Percentiles rank a stretch among this genome's conserved stretches.
Evolutionary conservation across 1,284 basidiomycete genomes (phyloP).

Genomic region (Sanghuangporus sanghuang): DNA sequence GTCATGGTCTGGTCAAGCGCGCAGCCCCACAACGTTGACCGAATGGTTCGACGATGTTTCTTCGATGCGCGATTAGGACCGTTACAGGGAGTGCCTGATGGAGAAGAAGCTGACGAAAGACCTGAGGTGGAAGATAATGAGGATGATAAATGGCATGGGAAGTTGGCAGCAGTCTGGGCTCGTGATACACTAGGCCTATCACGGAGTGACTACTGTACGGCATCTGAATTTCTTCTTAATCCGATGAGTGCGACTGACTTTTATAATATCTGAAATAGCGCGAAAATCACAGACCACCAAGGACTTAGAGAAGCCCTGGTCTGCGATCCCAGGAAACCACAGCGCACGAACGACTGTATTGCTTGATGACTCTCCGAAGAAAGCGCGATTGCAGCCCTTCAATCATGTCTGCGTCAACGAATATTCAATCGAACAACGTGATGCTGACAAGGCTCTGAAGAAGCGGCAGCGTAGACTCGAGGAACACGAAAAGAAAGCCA

Average conservation of each 20-base stretch:
- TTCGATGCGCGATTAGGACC: neutral
- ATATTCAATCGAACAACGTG: constrained; percentile 46
- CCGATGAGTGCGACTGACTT: neutral
- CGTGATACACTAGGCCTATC: constrained; percentile 69
- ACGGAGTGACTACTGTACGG: constrained; percentile 56
- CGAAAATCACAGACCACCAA: constrained; percentile 70
- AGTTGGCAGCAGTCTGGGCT: constrained; percentile 68
- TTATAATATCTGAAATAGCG: constrained; percentile 19
- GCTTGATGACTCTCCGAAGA: constrained; percentile 76
- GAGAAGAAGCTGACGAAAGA: constrained; percentile 23
- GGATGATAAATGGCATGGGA: constrained; percentile 12
- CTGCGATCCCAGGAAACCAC: constrained; percentile 40
- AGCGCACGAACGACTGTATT: constrained; percentile 69
- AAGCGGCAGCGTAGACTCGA: neutral
- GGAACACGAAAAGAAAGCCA: neutral
- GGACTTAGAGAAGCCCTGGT: constrained; percentile 74
- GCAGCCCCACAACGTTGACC: constrained; percentile 70
- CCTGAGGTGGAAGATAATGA: constrained; percentile 18
- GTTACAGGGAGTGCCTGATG: constrained; percentile 14
- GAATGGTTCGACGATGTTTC: constrained; percentile 63
- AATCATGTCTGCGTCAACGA: constrained; percentile 75
- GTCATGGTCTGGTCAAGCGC: constrained; percentile 88
- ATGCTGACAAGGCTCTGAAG: constrained; percentile 36
- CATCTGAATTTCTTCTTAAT: constrained; percentile 6
- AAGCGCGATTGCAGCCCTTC: constrained; percentile 75